Evolutionary conservation across 352 stramenopile species (phyloP).

Genomic region (Elongisporangium prolatum): DNA sequence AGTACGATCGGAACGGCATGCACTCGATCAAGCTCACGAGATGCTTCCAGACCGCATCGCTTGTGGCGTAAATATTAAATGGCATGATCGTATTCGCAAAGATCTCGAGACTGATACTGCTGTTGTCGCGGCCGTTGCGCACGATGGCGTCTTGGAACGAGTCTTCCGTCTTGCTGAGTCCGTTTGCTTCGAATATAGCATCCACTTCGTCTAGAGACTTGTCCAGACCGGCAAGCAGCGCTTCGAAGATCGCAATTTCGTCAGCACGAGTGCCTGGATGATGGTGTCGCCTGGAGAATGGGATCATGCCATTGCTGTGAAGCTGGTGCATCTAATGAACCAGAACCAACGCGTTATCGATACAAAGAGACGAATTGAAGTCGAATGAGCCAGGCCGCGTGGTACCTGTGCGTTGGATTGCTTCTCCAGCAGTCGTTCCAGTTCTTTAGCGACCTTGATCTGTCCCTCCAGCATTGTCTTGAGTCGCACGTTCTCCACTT

Average conservation of each 20-base stretch:
- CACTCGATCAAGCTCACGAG: slow-evolving; percentile 34
- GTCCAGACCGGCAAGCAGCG: slow-evolving; percentile 19
- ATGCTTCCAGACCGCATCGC: slow-evolving; percentile 26
- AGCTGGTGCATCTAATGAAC: no score
- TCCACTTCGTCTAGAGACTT: slow-evolving; percentile 22
- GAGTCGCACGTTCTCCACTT: slow-evolving; percentile 45
- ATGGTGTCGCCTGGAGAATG: slow-evolving; percentile 14
- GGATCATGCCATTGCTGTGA: no score
- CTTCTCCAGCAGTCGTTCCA: slow-evolving; percentile 18
- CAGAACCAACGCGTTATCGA: no score
- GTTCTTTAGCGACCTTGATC: slow-evolving; percentile 14
- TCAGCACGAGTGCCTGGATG: slow-evolving; percentile 19
- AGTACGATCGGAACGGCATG: slow-evolving; percentile 31
- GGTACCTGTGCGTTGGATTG: slow-evolving; percentile 6
- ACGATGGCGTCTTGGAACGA: slow-evolving; percentile 13
- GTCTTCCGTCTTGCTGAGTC: slow-evolving; percentile 11
- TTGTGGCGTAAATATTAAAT: slow-evolving; percentile 14
- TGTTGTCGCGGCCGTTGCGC: slow-evolving; percentile 12
- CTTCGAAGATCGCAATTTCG: slow-evolving; percentile 19
- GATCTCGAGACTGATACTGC: slow-evolving; percentile 25
- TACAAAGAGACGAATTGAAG: not conserved
- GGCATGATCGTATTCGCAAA: slow-evolving; percentile 24
- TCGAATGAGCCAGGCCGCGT: not conserved
- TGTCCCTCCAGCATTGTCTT: slow-evolving; percentile 27
- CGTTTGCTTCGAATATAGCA: slow-evolving; percentile 21